Evolutionary conservation across 2,329 filamentous ascomycete species (phyloP).

Genomic region (Xylaria sp.): DNA sequence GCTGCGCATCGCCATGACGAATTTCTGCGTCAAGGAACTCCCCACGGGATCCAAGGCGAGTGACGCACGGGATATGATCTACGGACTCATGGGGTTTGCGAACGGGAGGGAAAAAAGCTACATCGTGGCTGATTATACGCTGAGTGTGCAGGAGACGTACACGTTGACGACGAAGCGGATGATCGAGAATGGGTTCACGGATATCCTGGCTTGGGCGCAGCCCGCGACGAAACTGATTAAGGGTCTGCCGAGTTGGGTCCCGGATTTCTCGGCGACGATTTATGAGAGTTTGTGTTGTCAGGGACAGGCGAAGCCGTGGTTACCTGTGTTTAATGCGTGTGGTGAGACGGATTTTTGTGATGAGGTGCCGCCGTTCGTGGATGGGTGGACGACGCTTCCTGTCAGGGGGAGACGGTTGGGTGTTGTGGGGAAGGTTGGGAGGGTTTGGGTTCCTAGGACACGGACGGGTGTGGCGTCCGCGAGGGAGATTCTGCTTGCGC

Average conservation of each 20-base stretch:
- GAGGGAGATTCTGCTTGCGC: not conserved
- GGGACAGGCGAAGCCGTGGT: constrained; percentile 11
- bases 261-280: constrained; percentile 13
- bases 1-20: constrained; percentile 16
- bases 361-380: not conserved
- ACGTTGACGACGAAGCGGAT: not conserved
- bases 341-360: not conserved
- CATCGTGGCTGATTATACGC: constrained; percentile 10
- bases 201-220: constrained; percentile 17
- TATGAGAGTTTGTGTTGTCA: constrained; percentile 15
- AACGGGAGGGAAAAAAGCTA: constrained; percentile 9
- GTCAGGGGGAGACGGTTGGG: constrained; percentile 3
- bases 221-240: not conserved
- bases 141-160: constrained; percentile 8
- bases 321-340: constrained; percentile 8
- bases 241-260: constrained; percentile 14
- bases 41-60: constrained; percentile 13
- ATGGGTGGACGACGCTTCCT: not conserved
- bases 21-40: constrained; percentile 17
- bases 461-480: not conserved
- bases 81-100: constrained; percentile 12
- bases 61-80: constrained; percentile 15
- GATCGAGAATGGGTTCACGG: constrained; percentile 12
- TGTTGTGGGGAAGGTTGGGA: not conserved
- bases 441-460: constrained; percentile 8